Evolutionary conservation across 1,284 basidiomycete genomes (phyloP).

Genomic region (Puccinia coronata): DNA sequence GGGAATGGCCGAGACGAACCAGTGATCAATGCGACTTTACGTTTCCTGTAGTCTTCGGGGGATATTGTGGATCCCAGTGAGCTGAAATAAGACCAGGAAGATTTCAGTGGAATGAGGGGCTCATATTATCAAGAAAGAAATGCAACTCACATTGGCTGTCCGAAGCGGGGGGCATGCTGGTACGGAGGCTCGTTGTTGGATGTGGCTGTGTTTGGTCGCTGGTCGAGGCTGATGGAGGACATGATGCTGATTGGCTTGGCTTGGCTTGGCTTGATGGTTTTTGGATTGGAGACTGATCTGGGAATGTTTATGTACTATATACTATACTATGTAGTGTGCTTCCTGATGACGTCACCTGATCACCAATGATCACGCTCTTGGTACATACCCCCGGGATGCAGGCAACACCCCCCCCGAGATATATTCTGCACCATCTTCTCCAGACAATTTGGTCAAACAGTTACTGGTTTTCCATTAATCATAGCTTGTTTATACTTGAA

Average conservation of each 20-base stretch:
- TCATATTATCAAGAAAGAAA: neutral
- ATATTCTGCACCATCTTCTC: no score
- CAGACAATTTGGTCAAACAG: no score
- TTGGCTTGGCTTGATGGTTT: no score
- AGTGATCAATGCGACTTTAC: conserved; percentile 84
- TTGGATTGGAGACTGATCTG: no score
- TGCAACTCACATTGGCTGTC: conserved; percentile 33
- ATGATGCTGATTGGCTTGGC: neutral
- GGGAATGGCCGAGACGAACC: conserved; percentile 62
- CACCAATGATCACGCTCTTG: no score
- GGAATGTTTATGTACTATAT: no score
- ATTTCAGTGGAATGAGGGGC: neutral
- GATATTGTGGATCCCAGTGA: conserved; percentile 51
- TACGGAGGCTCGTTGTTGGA: conserved; percentile 12
- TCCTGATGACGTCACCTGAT: no score
- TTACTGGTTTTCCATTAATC: no score
- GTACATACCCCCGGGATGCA: no score
- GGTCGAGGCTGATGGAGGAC: neutral
- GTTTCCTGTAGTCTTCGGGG: conserved; percentile 74
- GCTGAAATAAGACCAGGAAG: neutral
- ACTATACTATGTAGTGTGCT: no score
- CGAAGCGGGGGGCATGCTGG: conserved; percentile 20
- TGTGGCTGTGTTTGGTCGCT: neutral
- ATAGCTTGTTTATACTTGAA: no score
- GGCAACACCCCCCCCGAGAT: no score